Conservation (phyloP, 2,329 filamentous ascomycete genomes). For the Fusarium anthophilum region DNA sequence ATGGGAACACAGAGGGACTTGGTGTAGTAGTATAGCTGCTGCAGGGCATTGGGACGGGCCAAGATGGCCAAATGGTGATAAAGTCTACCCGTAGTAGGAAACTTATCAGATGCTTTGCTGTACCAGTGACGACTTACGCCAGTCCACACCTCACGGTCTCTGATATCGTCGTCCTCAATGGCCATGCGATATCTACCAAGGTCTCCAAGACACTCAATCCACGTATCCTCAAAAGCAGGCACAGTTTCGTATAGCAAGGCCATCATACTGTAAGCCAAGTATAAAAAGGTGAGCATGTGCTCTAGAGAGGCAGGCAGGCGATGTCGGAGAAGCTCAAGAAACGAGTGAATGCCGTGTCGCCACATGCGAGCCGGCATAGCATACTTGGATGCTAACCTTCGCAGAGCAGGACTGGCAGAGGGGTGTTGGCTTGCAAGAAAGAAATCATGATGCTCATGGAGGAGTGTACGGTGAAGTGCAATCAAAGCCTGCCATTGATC, state of each 20-base stretch:
- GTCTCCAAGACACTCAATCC: conserved; percentile 94
- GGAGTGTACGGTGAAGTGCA: conserved; percentile 79
- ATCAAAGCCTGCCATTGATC: conserved; percentile 89
- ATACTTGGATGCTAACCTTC: conserved; percentile 79
- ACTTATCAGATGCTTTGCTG: conserved; percentile 79
- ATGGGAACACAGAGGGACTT: conserved; percentile 75
- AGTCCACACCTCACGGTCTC: conserved; percentile 83
- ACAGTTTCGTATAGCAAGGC: conserved; percentile 87
- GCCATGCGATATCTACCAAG: conserved; percentile 87
- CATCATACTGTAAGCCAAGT: conserved; percentile 90
- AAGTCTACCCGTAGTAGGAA: conserved; percentile 78
- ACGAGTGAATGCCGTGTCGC: conserved; percentile 89
- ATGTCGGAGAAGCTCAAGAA: conserved; percentile 79
- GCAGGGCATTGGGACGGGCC: conserved; percentile 72
- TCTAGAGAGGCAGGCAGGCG: conserved; percentile 80
- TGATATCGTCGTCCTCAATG: conserved; percentile 82
- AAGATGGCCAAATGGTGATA: conserved; percentile 91
- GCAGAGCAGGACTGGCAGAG: conserved; percentile 73
- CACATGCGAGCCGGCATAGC: conserved; percentile 95
- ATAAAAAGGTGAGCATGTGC: conserved; percentile 92
- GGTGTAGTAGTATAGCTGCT: conserved; percentile 77
- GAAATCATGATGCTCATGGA: conserved; percentile 87
- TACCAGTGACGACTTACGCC: conserved; percentile 86
- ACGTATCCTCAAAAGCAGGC: conserved; percentile 82
- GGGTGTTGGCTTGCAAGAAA: conserved; percentile 90